Base-by-base conservation (phyloP, 192 early-diverging fungal genomes). In the Kappamyces sp. region DNA sequence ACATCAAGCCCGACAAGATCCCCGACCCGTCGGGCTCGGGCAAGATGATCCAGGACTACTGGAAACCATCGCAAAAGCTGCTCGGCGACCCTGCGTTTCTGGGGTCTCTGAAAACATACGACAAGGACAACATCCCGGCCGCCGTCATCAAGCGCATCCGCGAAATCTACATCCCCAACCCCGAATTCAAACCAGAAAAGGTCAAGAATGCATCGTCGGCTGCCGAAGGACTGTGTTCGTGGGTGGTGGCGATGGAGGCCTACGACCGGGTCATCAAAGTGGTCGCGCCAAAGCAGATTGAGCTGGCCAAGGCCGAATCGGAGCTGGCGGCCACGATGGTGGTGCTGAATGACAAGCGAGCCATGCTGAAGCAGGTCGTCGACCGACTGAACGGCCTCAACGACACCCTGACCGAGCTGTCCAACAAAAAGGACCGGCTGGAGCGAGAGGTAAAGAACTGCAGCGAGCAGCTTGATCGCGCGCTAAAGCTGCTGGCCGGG, bases 141-240 rank as follows among this genome's bases (percentile, higher is more conserved):
- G 66, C 76, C 40, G 68, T 83, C 47, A 83, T 83, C 62, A 83
- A 83, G 59, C 68, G 76, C 39, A 83, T 83, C 43, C 60, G 80
- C 45, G 62, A 63, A 7, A 75, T 60, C 14, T 83, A 74, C 59
- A 73, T 83, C 41, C 80, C 80, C 30, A 83, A 83, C 57, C 69
- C 76, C 8, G 80, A 83, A 60, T 83, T 83, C 69, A 77, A 77
- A 38, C 80, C 80, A 0, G 80, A 83, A 69, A 83, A 83, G 55
- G 78, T 83, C 5, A 60, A 76, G 32, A 79, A 83, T 48, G 80
- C 80, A n/a, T 81, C 78, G 5, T 76, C 76, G 12, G 80, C 80
- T 14, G 80, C 80, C 2, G 80, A 83, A 60, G 80, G 80, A 35
- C 65, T 83, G 3, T 83, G 80, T 66, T 75, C 49, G 62, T 83